Evolutionary conservation across 768 basidiomycete species (phyloP).

Genomic region (Leccinum subgranulosum): DNA sequence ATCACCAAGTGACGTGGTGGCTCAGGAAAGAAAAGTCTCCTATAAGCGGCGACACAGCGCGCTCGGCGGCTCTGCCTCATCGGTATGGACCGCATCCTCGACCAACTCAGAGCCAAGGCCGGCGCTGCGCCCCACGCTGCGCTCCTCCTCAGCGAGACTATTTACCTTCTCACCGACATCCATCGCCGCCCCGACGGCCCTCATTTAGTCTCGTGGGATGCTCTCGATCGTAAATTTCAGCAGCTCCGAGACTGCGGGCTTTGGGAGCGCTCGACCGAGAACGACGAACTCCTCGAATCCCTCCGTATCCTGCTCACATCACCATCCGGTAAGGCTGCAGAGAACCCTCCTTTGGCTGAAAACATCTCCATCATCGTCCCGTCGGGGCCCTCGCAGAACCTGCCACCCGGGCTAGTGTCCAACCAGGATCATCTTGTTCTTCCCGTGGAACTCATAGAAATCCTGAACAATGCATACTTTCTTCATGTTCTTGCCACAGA

Average conservation of each 20-base stretch:
- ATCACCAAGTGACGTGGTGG: conserved; percentile 15
- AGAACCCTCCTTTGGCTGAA: background rate
- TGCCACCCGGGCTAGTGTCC: conserved; percentile 20
- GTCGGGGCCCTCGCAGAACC: conserved; percentile 1
- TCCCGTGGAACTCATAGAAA: conserved; percentile 53
- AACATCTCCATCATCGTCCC: conserved; percentile 17
- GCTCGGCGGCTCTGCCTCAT: background rate
- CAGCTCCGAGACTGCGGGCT: conserved; percentile 23
- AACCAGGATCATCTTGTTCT: conserved; percentile 31
- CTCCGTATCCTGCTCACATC: conserved; percentile 18
- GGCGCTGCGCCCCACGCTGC: conserved; percentile 7
- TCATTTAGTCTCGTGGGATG: conserved; percentile 23
- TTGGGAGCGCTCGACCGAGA: conserved; percentile 26
- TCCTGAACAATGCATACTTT: conserved; percentile 60
- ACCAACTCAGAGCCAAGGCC: conserved; percentile 18
- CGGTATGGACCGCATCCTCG: conserved; percentile 28
- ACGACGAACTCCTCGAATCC: conserved; percentile 26
- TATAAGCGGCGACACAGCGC: conserved; percentile 4
- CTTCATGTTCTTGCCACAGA: conserved; percentile 67
- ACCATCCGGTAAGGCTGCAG: background rate
- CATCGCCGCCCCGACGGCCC: conserved; percentile 21
- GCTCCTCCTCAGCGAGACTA: conserved; percentile 19
- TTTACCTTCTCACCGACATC: conserved; percentile 17
- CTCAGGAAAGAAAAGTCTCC: conserved; percentile 12
- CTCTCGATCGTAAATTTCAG: conserved; percentile 17